These are phyloP conservation scores for Ceratobasidium sp. DNA, from an alignment of 1,284 basidiomycete species.

Conservation along the genomic window DNA sequence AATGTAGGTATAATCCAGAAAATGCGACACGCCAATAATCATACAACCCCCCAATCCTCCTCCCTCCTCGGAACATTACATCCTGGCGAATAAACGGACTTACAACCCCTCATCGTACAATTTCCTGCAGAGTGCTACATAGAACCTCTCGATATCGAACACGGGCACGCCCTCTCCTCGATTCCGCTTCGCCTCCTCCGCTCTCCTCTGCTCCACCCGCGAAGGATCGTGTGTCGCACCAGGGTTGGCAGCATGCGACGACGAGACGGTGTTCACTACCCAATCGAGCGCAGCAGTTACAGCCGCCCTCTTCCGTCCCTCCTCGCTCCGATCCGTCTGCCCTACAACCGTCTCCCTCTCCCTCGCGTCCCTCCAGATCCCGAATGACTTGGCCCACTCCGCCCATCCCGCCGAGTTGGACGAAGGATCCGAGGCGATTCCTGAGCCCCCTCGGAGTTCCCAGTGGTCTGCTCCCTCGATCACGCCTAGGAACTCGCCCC, in stretches of 20 bases:
- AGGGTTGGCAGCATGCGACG: constrained; percentile 40
- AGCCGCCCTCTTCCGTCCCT: constrained; percentile 4
- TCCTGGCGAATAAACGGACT: no score
- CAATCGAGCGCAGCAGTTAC: constrained; percentile 38
- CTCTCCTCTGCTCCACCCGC: background rate
- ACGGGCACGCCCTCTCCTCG: constrained; percentile 26
- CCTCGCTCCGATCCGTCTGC: background rate
- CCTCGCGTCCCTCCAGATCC: constrained; percentile 21
- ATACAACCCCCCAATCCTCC: no score
- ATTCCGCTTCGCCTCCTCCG: constrained; percentile 5
- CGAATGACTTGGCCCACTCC: constrained; percentile 35
- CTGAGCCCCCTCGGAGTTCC: constrained; percentile 82
- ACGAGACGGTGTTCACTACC: constrained; percentile 31
- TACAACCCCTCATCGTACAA: constrained; percentile 56
- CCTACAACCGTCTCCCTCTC: constrained; percentile 10
- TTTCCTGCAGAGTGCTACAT: constrained; percentile 55
- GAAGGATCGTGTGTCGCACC: constrained; percentile 35
- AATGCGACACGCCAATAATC: no score
- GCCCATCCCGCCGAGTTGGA: constrained; percentile 19
- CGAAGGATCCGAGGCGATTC: background rate
- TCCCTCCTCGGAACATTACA: no score
- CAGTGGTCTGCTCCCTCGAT: constrained; percentile 96
- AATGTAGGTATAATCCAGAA: no score
- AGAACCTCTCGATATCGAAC: constrained; percentile 55
- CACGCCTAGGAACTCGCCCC: constrained; percentile 94